Base-by-base conservation (phyloP, 2,329 filamentous ascomycete species). In the Fusarium hainanense region DNA sequence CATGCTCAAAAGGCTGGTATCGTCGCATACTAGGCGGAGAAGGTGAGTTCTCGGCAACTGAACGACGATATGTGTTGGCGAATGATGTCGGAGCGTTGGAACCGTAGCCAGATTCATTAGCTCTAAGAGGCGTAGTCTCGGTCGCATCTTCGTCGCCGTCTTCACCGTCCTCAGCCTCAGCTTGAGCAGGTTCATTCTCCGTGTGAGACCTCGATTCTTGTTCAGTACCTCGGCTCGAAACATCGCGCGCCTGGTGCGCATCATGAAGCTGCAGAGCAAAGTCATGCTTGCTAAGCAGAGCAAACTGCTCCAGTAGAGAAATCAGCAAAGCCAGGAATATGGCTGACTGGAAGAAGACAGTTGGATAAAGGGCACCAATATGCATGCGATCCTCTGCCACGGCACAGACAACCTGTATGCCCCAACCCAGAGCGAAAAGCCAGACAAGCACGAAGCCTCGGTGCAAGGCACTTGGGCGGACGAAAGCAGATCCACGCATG, bases 381-480 rank as follows among this genome's bases (percentile, higher is more conserved):
- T 91, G 86, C 72, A 90, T 86, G 21, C 92, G 89, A 75, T 94
- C 89, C 69, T 93, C 92, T n/a, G 90, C 87, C 6, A 97, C 87
- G 0, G 93, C 92, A 42, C 90, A 86, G 46, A 87, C 83, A 16
- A 97, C 88, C 58, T 97, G 85, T 42, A 92, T 74, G 4, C 87
- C 80, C 90, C 94, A 98, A 41, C 89, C 88, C 1, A 93, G 79
- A 32, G 88, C 77, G 77, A 94, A 98, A 47, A 97, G 85, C 94
- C 96, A 98, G 12, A 97, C 86, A 46, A 94, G 85, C 52, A 88
- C 86, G 78, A 96, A 98, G 7, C 90, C 87, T 21, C 95, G 88
- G 62, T 97, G 93, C 9, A 98, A 87, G 6, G 95, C 95, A 20
- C 92, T 96, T 3, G 96, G 95, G 16, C 95, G 88, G 49, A 92